Percentiles rank a stretch among this genome's conserved stretches.
These are phyloP conservation scores for Xylaria longipes DNA, from an alignment of 495 filamentous ascomycete species.

Conservation along the genomic window DNA sequence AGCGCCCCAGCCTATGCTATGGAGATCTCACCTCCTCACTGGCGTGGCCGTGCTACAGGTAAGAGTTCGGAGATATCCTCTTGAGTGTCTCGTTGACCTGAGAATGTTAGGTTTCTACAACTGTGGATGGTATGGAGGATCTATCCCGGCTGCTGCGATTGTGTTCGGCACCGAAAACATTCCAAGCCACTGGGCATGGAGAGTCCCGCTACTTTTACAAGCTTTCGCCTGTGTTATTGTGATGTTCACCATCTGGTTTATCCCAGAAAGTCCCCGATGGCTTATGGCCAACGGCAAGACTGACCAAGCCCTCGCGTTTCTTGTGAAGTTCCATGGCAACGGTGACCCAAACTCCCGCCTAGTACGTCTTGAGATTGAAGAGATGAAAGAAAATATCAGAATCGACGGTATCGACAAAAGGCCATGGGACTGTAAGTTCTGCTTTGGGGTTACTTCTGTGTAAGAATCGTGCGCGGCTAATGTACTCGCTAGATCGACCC, in stretches of 20 bases:
- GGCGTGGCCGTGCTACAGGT: conserved; percentile 56
- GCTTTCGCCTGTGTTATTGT: conserved; percentile 54
- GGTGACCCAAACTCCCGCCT: conserved; percentile 58
- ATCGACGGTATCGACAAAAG: conserved; percentile 61
- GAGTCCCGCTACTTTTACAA: conserved; percentile 56
- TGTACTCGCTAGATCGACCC: conserved; percentile 44
- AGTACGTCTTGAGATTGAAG: conserved; percentile 61
- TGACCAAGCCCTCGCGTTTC: conserved; percentile 59
- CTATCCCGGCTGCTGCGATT: conserved; percentile 55
- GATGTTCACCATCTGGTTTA: conserved; percentile 60
- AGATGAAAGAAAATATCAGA: conserved; percentile 64
- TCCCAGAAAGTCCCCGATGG: conserved; percentile 70
- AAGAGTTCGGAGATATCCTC: background rate
- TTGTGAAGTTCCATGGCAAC: conserved; percentile 66
- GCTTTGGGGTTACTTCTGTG: background rate
- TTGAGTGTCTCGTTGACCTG: conserved; percentile 6
- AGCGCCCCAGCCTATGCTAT: conserved; percentile 55
- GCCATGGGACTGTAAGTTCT: conserved; percentile 50
- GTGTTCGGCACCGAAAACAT: conserved; percentile 53
- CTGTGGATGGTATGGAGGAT: conserved; percentile 58
- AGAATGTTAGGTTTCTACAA: conserved; percentile 52
- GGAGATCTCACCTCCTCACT: conserved; percentile 57
- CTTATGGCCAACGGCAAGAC: conserved; percentile 61
- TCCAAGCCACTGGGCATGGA: conserved; percentile 50
- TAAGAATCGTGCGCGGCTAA: conserved; percentile 16